These are phyloP conservation scores for Erodium trifolium DNA, from an alignment of 441 rosid species.

Conservation along the genomic window DNA sequence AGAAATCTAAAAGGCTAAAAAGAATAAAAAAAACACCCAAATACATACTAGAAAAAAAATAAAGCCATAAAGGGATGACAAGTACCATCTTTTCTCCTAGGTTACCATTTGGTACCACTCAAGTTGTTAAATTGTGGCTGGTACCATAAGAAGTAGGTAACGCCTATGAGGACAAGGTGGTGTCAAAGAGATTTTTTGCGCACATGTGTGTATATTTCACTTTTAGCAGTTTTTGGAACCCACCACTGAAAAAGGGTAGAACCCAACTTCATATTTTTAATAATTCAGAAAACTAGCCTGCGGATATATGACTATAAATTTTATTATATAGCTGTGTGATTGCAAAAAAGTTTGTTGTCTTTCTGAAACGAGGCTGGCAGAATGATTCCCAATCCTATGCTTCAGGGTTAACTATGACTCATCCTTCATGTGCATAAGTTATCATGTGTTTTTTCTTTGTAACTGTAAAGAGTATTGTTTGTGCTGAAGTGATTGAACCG, in stretches of 20 bases:
- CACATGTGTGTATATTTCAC: neutral
- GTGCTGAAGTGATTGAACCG: constrained; percentile 11
- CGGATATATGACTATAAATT: neutral
- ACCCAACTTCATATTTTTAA: neutral
- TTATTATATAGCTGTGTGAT: neutral
- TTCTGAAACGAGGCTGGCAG: neutral
- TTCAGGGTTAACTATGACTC: neutral
- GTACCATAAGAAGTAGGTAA: neutral
- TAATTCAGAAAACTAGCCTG: neutral
- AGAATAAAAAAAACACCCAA: neutral
- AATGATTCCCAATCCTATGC: neutral
- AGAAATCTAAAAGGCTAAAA: neutral
- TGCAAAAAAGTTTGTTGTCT: constrained; percentile 2
- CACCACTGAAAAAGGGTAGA: neutral
- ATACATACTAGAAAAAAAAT: neutral
- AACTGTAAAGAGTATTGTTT: constrained; percentile 6
- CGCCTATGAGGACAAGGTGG: neutral
- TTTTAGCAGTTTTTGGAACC: neutral
- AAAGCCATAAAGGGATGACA: neutral
- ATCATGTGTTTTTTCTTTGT: neutral
- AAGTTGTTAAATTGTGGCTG: neutral
- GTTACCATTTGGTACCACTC: neutral
- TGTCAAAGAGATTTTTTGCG: neutral
- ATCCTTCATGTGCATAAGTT: neutral
- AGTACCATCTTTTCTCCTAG: neutral